phyloP scores from a whole-genome alignment of 2,329 filamentous ascomycete species.

The Fusarium sp. region DNA sequence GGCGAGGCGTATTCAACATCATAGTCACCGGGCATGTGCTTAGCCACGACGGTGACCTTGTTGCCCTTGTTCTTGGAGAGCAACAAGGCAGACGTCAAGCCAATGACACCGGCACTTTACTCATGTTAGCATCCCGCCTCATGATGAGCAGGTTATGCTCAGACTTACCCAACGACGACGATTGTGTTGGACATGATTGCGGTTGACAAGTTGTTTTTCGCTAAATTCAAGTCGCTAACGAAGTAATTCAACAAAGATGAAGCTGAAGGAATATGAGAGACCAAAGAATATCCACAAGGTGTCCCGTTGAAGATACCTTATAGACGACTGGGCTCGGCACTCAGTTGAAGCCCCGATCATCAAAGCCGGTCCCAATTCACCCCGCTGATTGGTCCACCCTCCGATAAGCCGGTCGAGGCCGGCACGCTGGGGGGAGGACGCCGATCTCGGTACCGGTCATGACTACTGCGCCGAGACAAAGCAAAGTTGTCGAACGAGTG shows the following conservation, averaged over 20 bases:
- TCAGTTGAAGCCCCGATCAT: conserved; percentile 30
- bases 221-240: neutral
- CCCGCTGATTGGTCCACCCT: conserved; percentile 17
- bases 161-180: conserved; percentile 48
- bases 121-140: neutral
- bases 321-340: conserved; percentile 10
- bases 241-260: neutral
- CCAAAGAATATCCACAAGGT: neutral
- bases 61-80: conserved; percentile 56
- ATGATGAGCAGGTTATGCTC: neutral
- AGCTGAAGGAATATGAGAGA: neutral
- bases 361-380: conserved; percentile 1
- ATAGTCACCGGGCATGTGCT: conserved; percentile 94
- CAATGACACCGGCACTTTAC: conserved; percentile 58
- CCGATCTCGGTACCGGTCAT: conserved; percentile 18
- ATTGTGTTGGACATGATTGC: conserved; percentile 45
- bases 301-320: conserved; percentile 14
- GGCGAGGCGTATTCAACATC: conserved; percentile 90
- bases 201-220: neutral
- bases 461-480: conserved; percentile 5
- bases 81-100: conserved; percentile 60
- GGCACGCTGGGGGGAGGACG: neutral
- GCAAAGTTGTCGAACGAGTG: conserved; percentile 11
- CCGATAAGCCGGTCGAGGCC: conserved; percentile 9
- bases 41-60: conserved; percentile 74